Evolutionary conservation across 306 rosid genomes (phyloP), one percentile per base, ranked within the genome.

Genomic region (Dryas drummondii): DNA sequence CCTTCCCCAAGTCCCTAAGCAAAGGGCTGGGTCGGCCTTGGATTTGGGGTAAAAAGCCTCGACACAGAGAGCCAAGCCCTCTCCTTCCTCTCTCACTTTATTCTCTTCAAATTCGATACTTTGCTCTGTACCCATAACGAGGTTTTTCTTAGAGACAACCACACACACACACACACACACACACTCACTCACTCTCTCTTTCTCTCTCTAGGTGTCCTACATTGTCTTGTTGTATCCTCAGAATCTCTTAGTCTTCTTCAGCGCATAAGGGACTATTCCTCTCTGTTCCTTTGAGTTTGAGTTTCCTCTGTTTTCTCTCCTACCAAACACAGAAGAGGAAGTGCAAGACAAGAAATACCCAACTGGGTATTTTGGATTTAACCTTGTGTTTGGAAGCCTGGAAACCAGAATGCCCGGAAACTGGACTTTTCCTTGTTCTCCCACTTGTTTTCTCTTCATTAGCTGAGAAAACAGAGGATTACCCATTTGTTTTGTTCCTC

Each of bases 51-150:
- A 76, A 76, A 91, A 84, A 76, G 74, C 85, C 84, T 55, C 46
- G 66, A 72, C 68, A 57, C 22, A 76, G 67, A 50, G 59, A 62
- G 51, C 80, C 73, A 83, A 53, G 77, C 82, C 63, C 80, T 71
- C 70, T 50, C 66, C 72, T 45, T 45, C 62, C 32, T 6, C 37
- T 6, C n/a, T 32, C 89, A 75, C 96, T 91, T 91, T 89, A 87
- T 87, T 89, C 86, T 81, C 87, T 82, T 85, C 91, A 87, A 91
- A 81, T 88, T 86, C 85, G 71, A 82, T 81, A 79, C 89, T 84
- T 90, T 82, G 74, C 90, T 82, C 91, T 83, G 81, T 84, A 79
- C 80, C 85, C 88, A 65, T 64, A 86, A 90, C 84, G 82, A 83
- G 94, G 90, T 86, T 86, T 82, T 81, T 37, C 83, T 68, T 68